Base-by-base conservation (phyloP, 2,329 filamentous ascomycete genomes). In the Aspergillus calidoustus region DNA sequence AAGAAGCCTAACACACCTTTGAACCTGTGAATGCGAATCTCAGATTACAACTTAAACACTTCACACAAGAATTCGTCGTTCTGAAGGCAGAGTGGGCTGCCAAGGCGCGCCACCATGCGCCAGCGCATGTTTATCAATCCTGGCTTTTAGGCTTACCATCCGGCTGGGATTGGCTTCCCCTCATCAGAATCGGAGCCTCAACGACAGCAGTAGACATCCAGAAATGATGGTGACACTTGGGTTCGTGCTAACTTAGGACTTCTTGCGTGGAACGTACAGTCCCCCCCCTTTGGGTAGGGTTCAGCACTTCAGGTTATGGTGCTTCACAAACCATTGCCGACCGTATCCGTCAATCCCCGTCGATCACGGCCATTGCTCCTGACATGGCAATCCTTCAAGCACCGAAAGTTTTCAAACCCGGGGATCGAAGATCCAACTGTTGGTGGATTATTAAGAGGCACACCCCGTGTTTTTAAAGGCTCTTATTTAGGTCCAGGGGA, bases 61-160 rank as follows among this genome's bases (percentile, higher is more conserved):
- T 34, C 31, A 34, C 7, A 38, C 34, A 38, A 38, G 1, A 38
- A 38, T 38, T 11, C 34, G 34, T 3, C 34, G 13, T 9, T 38
- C 11, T 38, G 34, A 38, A 41, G 13, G 8, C 9, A 15, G 22
- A 38, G 19, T 8, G 19, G 6, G 13, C 9, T 19, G 55, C 55
- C 55, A 57, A 57, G 55, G n/a, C 55, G n/a, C 55, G 34, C 55
- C 48, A 46, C 19, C n/a, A 17, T 17, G 22, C 34, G 15, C 19
- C 34, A 8, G 34, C 25, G 47, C 41, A 51, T 34, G 55, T 58
- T 52, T 44, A 51, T 47, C 19, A 46, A 38, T 52, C 38, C 48
- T 43, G 22, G 31, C 17, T 19, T 46, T 57, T 28, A 52, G 44
- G 55, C 47, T 34, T 52, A 58, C 55, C 55, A 47, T n/a, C 7